Evolutionary conservation across 148 eudicot genomes (phyloP).

Genomic region (Rhododendron griersonianum): DNA sequence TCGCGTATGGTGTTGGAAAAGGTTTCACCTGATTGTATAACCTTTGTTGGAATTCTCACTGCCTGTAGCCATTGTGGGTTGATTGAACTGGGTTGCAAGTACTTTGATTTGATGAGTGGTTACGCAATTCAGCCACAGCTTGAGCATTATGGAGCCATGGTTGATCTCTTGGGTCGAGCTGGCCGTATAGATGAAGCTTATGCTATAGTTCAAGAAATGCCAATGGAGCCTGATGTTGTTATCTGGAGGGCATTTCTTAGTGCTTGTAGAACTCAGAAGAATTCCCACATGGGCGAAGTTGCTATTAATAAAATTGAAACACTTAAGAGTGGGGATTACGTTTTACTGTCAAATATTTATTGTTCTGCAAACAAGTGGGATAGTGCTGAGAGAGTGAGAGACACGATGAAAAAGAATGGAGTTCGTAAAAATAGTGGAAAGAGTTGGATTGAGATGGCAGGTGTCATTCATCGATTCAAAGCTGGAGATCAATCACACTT

Average conservation of each 20-base stretch:
- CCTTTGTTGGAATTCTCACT: slow-evolving; percentile 52
- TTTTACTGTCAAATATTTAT: slow-evolving; percentile 58
- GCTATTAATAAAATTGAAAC: slow-evolving; percentile 34
- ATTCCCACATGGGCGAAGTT: slow-evolving; percentile 40
- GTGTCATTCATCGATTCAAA: slow-evolving; percentile 48
- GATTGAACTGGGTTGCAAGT: slow-evolving; percentile 45
- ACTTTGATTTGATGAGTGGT: slow-evolving; percentile 41
- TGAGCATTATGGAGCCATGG: slow-evolving; percentile 75
- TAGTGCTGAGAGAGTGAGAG: slow-evolving; percentile 36
- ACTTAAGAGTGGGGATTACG: slow-evolving; percentile 62
- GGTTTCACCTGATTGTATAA: slow-evolving; percentile 50
- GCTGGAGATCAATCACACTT: slow-evolving; percentile 48
- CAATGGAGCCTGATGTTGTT: slow-evolving; percentile 60
- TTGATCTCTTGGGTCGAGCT: slow-evolving; percentile 60
- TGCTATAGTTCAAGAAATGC: slow-evolving; percentile 52
- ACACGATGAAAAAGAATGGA: slow-evolving; percentile 30
- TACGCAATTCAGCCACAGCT: slow-evolving; percentile 50
- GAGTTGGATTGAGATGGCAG: slow-evolving; percentile 63
- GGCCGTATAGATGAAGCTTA: slow-evolving; percentile 61
- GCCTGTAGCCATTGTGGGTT: slow-evolving; percentile 68
- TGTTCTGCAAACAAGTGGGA: slow-evolving; percentile 50
- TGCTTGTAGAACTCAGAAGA: slow-evolving; percentile 56
- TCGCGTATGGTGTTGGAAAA: slow-evolving; percentile 36
- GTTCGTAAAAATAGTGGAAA: slow-evolving; percentile 49
- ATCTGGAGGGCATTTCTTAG: slow-evolving; percentile 70